Conservation (phyloP, 2,329 filamentous ascomycete species). For the Hirsutella rhossiliensis region DNA sequence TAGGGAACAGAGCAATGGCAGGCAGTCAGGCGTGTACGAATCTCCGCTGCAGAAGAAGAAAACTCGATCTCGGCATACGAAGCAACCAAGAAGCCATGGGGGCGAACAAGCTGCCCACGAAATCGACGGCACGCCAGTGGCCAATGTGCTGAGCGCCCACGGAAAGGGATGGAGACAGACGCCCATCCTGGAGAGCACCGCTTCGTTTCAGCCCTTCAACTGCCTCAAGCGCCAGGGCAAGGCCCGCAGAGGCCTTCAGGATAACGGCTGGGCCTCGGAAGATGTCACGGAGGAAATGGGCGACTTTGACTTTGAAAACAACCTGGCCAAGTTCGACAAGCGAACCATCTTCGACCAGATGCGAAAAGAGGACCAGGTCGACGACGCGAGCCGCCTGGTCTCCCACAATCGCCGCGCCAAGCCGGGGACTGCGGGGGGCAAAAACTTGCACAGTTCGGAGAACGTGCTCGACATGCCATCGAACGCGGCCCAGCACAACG, state of each 20-base stretch:
- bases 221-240: slow-evolving; percentile 45
- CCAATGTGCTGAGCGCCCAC: slow-evolving; percentile 15
- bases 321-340: slow-evolving; percentile 92
- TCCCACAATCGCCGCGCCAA: slow-evolving; percentile 67
- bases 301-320: slow-evolving; percentile 87
- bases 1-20: slow-evolving; percentile 8
- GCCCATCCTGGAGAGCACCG: slow-evolving; percentile 45
- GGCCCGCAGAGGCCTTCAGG: slow-evolving; percentile 30
- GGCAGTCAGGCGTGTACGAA: slow-evolving; percentile 9
- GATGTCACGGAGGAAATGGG: slow-evolving; percentile 91
- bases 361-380: slow-evolving; percentile 72
- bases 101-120: slow-evolving; percentile 13
- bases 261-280: slow-evolving; percentile 90
- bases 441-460: slow-evolving; percentile 84
- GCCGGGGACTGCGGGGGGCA: slow-evolving; percentile 64
- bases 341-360: slow-evolving; percentile 85
- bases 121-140: slow-evolving; percentile 11
- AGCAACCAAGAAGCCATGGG: slow-evolving; percentile 16
- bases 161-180: slow-evolving; percentile 49
- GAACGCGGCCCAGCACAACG: slow-evolving; percentile 27
- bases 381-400: slow-evolving; percentile 84
- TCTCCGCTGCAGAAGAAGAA: slow-evolving; percentile 18
- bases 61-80: slow-evolving; percentile 17
- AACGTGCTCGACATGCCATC: slow-evolving; percentile 66
- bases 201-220: slow-evolving; percentile 51